Conservation (phyloP, 345 rosid genomes). For the Excoecaria cochinchinensis region DNA sequence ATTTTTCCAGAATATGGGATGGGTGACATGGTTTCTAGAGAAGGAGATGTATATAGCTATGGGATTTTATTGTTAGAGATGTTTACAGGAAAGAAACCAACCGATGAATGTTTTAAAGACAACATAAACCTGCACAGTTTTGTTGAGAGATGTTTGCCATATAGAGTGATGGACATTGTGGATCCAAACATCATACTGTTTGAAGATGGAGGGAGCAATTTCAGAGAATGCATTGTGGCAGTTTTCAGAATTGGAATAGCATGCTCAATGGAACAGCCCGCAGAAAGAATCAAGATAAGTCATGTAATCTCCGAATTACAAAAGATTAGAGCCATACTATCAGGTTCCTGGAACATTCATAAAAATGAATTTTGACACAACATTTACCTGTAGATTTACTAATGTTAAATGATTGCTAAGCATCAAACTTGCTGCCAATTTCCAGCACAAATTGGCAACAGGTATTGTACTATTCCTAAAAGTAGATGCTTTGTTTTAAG, state of each 20-base stretch:
- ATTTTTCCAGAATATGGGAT: conserved; percentile 19
- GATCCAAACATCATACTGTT: neutral
- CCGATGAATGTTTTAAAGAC: neutral
- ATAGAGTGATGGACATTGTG: neutral
- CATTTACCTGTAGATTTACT: no score
- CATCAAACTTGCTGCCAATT: no score
- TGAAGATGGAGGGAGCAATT: no score
- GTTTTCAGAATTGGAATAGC: neutral
- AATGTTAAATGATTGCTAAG: no score
- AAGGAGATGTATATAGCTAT: conserved; percentile 14
- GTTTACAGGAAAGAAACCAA: conserved; percentile 15
- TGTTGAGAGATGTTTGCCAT: neutral
- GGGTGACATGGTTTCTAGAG: conserved; percentile 10
- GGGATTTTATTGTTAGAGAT: conserved; percentile 8
- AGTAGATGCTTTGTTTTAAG: no score
- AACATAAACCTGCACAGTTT: neutral
- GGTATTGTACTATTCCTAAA: no score
- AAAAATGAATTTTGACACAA: no score
- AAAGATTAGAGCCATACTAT: neutral
- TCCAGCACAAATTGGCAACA: no score
- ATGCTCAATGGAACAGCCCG: conserved; percentile 2
- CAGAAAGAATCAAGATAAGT: neutral
- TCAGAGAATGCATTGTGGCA: neutral
- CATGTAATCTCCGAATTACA: neutral
- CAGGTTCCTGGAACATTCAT: no score